Conservation (phyloP, 2,329 filamentous ascomycete genomes). For the Penicillium rolfsii region DNA sequence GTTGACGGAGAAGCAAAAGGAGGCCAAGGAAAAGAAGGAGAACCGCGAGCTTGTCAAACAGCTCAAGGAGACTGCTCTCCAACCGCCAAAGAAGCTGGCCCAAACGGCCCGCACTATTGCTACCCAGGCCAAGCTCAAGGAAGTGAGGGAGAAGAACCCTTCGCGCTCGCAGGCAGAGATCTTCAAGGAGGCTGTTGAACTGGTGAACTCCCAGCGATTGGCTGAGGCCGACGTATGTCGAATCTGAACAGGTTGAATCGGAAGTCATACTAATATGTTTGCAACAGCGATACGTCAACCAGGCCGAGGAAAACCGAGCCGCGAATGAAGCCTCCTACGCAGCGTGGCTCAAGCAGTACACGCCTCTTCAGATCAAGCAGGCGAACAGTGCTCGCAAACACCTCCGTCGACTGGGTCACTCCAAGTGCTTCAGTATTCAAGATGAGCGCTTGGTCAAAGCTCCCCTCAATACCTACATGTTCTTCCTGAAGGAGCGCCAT, state of each 20-base stretch:
- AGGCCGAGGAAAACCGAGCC: constrained; percentile 52
- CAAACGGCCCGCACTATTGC: constrained; percentile 29
- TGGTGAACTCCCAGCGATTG: constrained; percentile 21
- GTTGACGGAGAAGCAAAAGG: constrained; percentile 37
- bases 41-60: constrained; percentile 36
- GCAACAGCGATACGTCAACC: constrained; percentile 57
- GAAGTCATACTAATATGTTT: constrained; percentile 14
- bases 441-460: constrained; percentile 60
- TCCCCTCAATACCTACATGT: constrained; percentile 43
- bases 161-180: constrained; percentile 13
- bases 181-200: constrained; percentile 24
- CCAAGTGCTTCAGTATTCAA: constrained; percentile 40
- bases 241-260: neutral
- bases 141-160: constrained; percentile 9
- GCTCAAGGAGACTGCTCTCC: constrained; percentile 40
- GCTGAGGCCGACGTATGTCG: constrained; percentile 31
- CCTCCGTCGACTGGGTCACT: constrained; percentile 33
- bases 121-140: constrained; percentile 25
- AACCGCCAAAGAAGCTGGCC: constrained; percentile 43
- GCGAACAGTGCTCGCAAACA: constrained; percentile 62
- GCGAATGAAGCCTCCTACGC: constrained; percentile 51
- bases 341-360: constrained; percentile 59
- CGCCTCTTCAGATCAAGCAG: constrained; percentile 59
- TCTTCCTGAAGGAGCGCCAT: constrained; percentile 52
- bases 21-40: constrained; percentile 36